These are phyloP conservation scores for Apiospora rasikravindrae DNA, from an alignment of 2,329 filamentous ascomycete genomes.

Conservation along the genomic window DNA sequence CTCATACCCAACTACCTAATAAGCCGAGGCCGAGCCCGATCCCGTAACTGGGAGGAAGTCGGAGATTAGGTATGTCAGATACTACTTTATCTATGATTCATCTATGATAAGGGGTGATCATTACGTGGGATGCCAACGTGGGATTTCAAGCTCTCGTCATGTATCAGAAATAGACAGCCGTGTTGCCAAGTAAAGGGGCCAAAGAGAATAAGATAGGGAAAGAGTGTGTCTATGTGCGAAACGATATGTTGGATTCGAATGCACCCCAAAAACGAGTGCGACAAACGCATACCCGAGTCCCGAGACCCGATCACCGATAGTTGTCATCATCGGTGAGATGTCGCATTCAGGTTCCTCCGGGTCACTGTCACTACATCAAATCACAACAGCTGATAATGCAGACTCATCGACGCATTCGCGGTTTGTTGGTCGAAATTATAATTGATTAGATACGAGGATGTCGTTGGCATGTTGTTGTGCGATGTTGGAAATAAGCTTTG, in stretches of 20 bases:
- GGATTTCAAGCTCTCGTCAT: not conserved
- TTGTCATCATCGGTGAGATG: not conserved
- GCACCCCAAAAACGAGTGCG: not conserved
- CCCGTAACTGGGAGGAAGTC: no score
- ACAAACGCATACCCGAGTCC: not conserved
- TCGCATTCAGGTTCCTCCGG: not conserved
- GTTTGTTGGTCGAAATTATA: not conserved
- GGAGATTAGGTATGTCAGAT: no score
- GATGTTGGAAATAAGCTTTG: not conserved
- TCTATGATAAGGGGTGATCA: not conserved
- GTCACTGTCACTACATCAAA: not conserved
- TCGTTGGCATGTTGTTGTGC: not conserved
- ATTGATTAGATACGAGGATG: not conserved
- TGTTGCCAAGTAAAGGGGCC: not conserved
- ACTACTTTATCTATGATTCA: not conserved
- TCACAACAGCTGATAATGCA: not conserved
- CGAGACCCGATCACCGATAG: not conserved
- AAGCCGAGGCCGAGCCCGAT: no score
- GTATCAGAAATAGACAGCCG: not conserved
- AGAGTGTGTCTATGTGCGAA: not conserved
- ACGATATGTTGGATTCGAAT: not conserved
- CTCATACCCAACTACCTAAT: not conserved
- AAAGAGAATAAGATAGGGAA: not conserved
- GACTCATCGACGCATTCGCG: rapidly evolving
- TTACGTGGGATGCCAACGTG: not conserved